A percentile compares a stretch with the other conserved stretches of the same genome.
Evolutionary conservation across 495 filamentous ascomycete genomes (phyloP).

Genomic region (Tuber borchii): DNA sequence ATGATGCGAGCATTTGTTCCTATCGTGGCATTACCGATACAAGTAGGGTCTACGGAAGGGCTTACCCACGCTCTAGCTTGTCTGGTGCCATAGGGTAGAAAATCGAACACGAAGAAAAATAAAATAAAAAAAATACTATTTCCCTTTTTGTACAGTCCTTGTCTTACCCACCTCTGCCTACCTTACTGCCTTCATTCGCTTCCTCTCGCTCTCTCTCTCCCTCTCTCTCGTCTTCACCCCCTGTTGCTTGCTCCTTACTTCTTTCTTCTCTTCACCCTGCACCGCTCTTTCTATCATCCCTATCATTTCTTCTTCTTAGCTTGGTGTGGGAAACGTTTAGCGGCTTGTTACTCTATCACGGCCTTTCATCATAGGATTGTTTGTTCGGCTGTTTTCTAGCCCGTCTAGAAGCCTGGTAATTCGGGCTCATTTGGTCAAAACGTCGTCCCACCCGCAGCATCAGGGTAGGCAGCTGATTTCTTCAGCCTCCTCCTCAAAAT

Average conservation of each 20-base stretch:
- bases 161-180: not conserved
- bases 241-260: not conserved
- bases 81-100: not conserved
- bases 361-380: not conserved
- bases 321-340: not conserved
- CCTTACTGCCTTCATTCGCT: not conserved
- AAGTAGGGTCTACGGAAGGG: not conserved
- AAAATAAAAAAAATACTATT: not conserved
- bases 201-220: not conserved
- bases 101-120: not conserved
- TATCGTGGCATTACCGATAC: not conserved
- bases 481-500: slow-evolving; percentile 27
- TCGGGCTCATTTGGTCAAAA: slow-evolving; percentile 23
- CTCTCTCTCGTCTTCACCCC: not conserved
- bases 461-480: slow-evolving; percentile 38
- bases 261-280: not conserved
- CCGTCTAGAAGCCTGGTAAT: not conserved
- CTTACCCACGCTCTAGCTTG: not conserved
- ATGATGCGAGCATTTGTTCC: not conserved
- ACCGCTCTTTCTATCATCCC: not conserved
- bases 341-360: not conserved
- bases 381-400: not conserved
- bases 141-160: not conserved
- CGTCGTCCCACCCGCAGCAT: slow-evolving; percentile 33
- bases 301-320: not conserved